phyloP scores from a whole-genome alignment of 2,329 filamentous ascomycete species.

The Colletotrichum costaricense region DNA sequence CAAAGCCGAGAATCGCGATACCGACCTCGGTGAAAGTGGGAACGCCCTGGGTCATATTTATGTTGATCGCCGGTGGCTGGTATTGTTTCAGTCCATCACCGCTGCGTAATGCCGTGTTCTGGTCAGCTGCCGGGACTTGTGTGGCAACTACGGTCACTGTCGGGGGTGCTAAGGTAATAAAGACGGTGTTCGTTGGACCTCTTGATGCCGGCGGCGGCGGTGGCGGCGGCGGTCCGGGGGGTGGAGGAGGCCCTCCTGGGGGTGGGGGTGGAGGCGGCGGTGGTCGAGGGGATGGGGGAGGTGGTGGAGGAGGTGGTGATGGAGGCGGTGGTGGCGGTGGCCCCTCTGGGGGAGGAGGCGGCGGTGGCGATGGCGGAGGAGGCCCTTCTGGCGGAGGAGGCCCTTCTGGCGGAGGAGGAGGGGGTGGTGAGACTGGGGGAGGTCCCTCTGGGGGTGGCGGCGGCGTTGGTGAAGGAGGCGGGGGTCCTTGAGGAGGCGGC shows the following conservation, averaged over 20 bases:
- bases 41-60: neutral
- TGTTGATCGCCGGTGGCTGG: neutral
- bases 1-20: neutral
- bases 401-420: neutral
- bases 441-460: no score
- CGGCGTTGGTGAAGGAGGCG: no score
- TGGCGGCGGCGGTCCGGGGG: neutral
- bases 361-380: neutral
- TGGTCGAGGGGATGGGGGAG: no score
- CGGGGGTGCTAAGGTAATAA: neutral
- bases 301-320: no score
- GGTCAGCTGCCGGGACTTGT: neutral
- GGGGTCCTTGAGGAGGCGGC: neutral
- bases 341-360: no score
- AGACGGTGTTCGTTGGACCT: neutral
- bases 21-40: neutral
- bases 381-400: no score
- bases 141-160: neutral
- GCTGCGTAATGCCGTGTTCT: neutral
- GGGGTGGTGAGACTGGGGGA: no score
- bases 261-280: no score
- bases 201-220: neutral
- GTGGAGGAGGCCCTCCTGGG: no score
- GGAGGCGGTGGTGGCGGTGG: no score
- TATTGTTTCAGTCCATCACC: neutral